These are phyloP conservation scores for Batrachochytrium dendrobatidis DNA, from an alignment of 371 early-diverging fungal genomes.

Conservation along the genomic window DNA sequence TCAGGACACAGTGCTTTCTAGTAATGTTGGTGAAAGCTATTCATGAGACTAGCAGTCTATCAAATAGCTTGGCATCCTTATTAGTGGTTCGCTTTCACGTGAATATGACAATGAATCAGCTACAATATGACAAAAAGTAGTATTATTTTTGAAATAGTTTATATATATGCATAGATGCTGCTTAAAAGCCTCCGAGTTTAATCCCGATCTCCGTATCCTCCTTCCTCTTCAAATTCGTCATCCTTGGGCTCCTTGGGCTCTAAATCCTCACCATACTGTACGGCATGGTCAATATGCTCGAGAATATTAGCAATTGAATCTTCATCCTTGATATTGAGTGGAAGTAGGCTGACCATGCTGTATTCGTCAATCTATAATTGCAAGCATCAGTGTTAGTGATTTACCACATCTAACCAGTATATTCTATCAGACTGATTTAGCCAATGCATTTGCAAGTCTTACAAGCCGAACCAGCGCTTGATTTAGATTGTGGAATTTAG, in stretches of 20 bases:
- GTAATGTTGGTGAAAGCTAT: too few relatives aligned
- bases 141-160: too few relatives aligned
- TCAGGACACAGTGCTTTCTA: too few relatives aligned
- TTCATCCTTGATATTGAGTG: slow-evolving; percentile 90
- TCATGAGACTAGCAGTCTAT: too few relatives aligned
- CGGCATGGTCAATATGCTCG: slow-evolving; percentile 85
- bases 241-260: slow-evolving; percentile 73
- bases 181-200: too few relatives aligned
- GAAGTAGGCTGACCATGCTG: slow-evolving; percentile 92
- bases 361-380: slow-evolving; percentile 76
- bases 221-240: slow-evolving; percentile 3
- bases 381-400: neutral
- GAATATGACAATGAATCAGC: too few relatives aligned
- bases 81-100: too few relatives aligned
- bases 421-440: neutral
- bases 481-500: slow-evolving; percentile 78
- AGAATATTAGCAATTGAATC: slow-evolving; percentile 83
- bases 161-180: too few relatives aligned
- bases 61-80: too few relatives aligned
- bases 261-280: slow-evolving; percentile 95
- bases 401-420: neutral
- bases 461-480: slow-evolving; percentile 80
- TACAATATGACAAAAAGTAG: too few relatives aligned
- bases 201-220: neutral
- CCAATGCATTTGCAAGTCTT: slow-evolving; percentile 8